These are phyloP conservation scores for Candida verbasci DNA, from an alignment of 805 yeast genomes.

Conservation along the genomic window DNA sequence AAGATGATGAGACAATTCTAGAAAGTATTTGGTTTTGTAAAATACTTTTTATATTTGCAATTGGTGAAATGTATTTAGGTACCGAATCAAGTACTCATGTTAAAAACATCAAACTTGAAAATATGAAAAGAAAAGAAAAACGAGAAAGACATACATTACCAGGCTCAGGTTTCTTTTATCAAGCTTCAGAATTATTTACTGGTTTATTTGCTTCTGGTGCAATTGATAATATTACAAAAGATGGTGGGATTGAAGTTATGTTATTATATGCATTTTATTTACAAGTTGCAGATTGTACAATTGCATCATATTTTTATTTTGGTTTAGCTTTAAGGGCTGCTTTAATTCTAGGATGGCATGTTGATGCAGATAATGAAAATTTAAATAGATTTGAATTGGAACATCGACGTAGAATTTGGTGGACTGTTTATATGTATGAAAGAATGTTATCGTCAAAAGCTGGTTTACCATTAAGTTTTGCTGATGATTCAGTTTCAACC, in stretches of 20 bases:
- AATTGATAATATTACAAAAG: constrained; percentile 69
- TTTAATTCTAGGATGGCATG: constrained; percentile 73
- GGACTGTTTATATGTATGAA: constrained; percentile 50
- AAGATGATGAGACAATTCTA: constrained; percentile 53
- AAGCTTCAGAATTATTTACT: constrained; percentile 75
- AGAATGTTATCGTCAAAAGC: constrained; percentile 80
- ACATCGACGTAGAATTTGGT: constrained; percentile 46
- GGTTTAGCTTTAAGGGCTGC: constrained; percentile 73
- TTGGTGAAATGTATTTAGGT: constrained; percentile 80
- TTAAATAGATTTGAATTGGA: constrained; percentile 50
- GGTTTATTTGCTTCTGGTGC: constrained; percentile 78
- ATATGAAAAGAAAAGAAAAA: constrained; percentile 12
- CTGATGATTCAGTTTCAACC: constrained; percentile 78
- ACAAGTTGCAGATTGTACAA: constrained; percentile 82
- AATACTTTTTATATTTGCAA: constrained; percentile 65
- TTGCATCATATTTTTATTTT: constrained; percentile 75
- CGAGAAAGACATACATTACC: constrained; percentile 49
- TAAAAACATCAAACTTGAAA: constrained; percentile 11
- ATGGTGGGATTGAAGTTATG: constrained; percentile 76
- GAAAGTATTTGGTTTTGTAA: constrained; percentile 83
- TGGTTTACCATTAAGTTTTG: constrained; percentile 72
- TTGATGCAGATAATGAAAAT: constrained; percentile 68
- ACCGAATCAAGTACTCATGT: constrained; percentile 59
- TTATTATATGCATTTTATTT: constrained; percentile 71
- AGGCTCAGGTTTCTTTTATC: constrained; percentile 73